A percentile compares a stretch with the other conserved stretches of the same genome.
Conservation (phyloP, 2,329 filamentous ascomycete species). For the Macrophomina phaseolina region DNA sequence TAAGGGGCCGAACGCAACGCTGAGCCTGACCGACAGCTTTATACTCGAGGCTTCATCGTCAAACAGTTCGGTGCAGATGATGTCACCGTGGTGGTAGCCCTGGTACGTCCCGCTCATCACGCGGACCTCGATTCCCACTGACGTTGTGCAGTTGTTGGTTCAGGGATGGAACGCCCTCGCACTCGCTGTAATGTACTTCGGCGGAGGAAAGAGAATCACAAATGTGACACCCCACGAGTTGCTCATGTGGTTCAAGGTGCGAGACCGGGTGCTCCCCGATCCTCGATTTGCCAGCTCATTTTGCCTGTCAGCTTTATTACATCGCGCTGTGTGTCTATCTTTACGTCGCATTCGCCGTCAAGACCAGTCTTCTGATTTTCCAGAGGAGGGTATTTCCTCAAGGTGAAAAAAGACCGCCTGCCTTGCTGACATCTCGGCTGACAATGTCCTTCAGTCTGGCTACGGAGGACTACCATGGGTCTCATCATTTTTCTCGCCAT, state of each 20-base stretch:
- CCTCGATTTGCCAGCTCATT: too few species aligned
- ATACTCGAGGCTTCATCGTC: background rate
- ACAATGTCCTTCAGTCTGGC: background rate
- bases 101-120: background rate
- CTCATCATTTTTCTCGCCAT: background rate
- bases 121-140: too few species aligned
- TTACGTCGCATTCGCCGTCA: background rate
- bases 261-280: background rate
- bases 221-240: background rate
- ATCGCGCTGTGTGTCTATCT: background rate
- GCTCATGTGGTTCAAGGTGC: constrained; percentile 1
- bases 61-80: background rate
- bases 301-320: background rate
- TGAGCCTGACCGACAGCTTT: background rate
- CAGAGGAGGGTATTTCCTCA: background rate
- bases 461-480: background rate
- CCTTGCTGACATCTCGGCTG: background rate
- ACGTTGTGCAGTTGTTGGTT: background rate
- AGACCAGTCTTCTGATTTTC: background rate
- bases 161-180: background rate
- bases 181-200: background rate
- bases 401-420: background rate
- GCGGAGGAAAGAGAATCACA: background rate
- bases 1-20: background rate
- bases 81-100: background rate